Percentiles rank a stretch among this genome's conserved stretches.
These are phyloP conservation scores for Phaeosphaeria sp. DNA, from an alignment of 2,329 filamentous ascomycete species.

Conservation along the genomic window DNA sequence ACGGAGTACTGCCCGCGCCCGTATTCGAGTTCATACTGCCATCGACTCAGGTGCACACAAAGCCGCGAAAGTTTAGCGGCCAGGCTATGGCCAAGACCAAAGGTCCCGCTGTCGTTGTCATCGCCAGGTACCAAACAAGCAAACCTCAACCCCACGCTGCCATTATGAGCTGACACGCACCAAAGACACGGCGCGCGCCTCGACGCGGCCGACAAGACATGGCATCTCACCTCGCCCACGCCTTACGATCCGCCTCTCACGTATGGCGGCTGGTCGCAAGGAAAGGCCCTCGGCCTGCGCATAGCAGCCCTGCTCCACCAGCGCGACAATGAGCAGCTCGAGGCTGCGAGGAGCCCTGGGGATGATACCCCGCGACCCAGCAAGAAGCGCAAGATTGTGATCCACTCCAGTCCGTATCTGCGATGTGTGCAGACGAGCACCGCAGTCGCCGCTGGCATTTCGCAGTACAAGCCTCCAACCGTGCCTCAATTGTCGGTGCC, in stretches of 20 bases:
- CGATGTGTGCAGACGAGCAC: conserved; percentile 93
- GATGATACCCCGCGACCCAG: conserved; percentile 42
- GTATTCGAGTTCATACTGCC: not conserved
- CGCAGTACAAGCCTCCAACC: conserved; percentile 62
- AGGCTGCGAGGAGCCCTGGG: conserved; percentile 24
- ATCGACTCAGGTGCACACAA: not conserved
- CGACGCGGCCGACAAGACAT: conserved; percentile 92
- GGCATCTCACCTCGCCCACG: conserved; percentile 90
- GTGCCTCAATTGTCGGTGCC: conserved; percentile 29
- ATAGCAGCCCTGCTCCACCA: conserved; percentile 75
- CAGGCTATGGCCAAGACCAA: conserved; percentile 46
- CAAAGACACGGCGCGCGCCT: conserved; percentile 87
- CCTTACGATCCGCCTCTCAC: conserved; percentile 96
- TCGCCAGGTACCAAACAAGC: conserved; percentile 52
- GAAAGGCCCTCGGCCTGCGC: conserved; percentile 78
- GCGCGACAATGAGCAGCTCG: conserved; percentile 56
- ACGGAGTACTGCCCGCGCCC: not conserved
- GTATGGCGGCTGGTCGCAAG: conserved; percentile 92
- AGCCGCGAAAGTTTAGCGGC: conserved; percentile 20
- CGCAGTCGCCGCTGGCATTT: conserved; percentile 84
- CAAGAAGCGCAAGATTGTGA: conserved; percentile 76
- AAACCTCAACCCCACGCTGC: conserved; percentile 4
- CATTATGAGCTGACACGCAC: conserved; percentile 17
- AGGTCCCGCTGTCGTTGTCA: conserved; percentile 57
- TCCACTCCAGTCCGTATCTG: conserved; percentile 93